Evolutionary conservation across 768 basidiomycete species (phyloP).

Genomic region (Lactarius indigo): DNA sequence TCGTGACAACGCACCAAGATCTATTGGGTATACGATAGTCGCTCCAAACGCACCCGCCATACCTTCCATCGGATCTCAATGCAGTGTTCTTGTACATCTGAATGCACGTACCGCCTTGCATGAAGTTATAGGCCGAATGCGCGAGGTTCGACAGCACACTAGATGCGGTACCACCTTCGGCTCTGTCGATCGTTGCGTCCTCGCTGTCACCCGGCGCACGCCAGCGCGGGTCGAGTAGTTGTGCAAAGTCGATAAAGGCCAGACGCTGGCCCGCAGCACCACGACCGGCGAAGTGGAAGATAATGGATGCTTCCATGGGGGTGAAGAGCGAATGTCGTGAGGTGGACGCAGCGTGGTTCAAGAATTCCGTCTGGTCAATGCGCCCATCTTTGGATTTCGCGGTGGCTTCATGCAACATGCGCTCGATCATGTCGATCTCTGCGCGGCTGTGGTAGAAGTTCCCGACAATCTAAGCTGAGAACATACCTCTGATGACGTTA

Average conservation of each 20-base stretch:
- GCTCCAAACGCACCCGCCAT: constrained; percentile 93
- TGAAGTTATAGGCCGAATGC: constrained; percentile 82
- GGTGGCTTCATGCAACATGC: constrained; percentile 87
- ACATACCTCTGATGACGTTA: constrained; percentile 86
- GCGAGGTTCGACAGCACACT: constrained; percentile 55
- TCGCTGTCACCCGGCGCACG: constrained; percentile 58
- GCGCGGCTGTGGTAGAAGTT: constrained; percentile 7
- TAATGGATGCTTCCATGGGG: constrained; percentile 96
- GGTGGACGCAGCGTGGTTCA: constrained; percentile 78
- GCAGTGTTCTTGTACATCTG: constrained; percentile 5
- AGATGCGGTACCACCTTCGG: constrained; percentile 28
- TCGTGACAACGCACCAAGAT: constrained; percentile 60
- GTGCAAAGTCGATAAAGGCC: constrained; percentile 86
- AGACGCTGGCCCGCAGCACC: constrained; percentile 69
- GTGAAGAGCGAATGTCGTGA: constrained; percentile 95
- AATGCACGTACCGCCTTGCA: constrained; percentile 63
- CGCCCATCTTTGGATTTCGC: constrained; percentile 91
- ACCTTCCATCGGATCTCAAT: constrained; percentile 43
- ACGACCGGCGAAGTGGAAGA: constrained; percentile 95
- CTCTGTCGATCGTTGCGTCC: constrained; percentile 33
- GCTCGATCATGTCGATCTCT: constrained; percentile 98
- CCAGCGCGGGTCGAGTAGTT: constrained; percentile 90
- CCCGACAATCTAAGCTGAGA: constrained; percentile 2
- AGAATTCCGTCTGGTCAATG: constrained; percentile 94
- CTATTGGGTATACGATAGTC: constrained; percentile 97